Base-by-base conservation (phyloP, 352 stramenopile genomes). In the Phytopythium kandeliae region DNA sequence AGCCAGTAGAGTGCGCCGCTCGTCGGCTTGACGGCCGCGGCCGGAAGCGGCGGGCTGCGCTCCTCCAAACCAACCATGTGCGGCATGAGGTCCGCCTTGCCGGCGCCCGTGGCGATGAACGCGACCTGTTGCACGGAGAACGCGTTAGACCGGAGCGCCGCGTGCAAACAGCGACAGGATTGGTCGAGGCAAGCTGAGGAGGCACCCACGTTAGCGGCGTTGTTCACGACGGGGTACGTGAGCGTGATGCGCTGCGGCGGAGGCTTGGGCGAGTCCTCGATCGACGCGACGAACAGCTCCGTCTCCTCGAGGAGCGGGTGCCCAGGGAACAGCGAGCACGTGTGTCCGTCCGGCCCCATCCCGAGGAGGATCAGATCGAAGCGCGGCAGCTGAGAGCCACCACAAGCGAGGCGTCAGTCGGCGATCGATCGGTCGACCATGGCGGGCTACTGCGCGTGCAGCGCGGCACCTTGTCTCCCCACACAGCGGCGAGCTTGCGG, bases 331-430 rank as follows among this genome's bases (percentile, higher is more conserved):
- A 99, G 79, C 46, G 93, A 98, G 67, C 94, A 98, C 17, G 96
- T 99, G 78, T 99, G 97, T 13, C 97, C 97, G 66, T 99, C 97
- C 6, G 96, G 96, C 21, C 97, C 97, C 81, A 99, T 98, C 34
- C 97, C 97, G 5, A 99, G 75, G 35, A 99, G 60, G 21, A 98
- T 89, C 51, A 98, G 64, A 65, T 99, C 96, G 45, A 99, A 96
- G 56, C 77, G 75, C 35, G 92, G 90, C 11, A 90, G 63, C 81
- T 92, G 44, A 34, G 57, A 11, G 15, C 5, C 31, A 8, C 31
- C 10, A 26, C 28, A n/a, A 42, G 25, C 15, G 26, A 7, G 37
- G 8, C 6, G 19, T 26, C 11, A 26, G n/a, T 2, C n/a, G n/a
- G n/a, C n/a, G n/a, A n/a, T n/a, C n/a, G n/a, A n/a, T n/a, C n/a